These are phyloP conservation scores for Cytospora chrysosperma DNA, from an alignment of 2,329 filamentous ascomycete genomes.

Conservation along the genomic window DNA sequence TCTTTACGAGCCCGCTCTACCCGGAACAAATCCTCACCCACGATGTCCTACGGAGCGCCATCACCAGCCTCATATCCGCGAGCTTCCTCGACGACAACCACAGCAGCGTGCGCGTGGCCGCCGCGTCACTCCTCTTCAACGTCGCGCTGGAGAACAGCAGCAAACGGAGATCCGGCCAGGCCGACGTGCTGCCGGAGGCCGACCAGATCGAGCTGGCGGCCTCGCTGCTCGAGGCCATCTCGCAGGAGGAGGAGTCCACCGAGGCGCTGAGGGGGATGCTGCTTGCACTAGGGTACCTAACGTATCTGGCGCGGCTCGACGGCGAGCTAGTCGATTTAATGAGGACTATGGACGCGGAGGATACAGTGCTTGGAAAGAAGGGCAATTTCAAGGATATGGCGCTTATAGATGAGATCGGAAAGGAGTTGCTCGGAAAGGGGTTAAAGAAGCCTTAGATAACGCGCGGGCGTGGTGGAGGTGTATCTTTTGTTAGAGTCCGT, in stretches of 20 bases:
- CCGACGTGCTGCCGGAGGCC: conserved; percentile 61
- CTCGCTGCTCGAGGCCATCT: conserved; percentile 72
- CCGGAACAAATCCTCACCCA: conserved; percentile 59
- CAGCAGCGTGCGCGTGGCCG: conserved; percentile 73
- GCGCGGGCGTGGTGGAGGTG: not conserved
- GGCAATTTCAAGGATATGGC: conserved; percentile 56
- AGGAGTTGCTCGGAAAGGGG: conserved; percentile 51
- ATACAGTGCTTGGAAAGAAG: conserved; percentile 60
- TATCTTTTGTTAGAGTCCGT: not conserved
- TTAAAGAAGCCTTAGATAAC: conserved; percentile 36
- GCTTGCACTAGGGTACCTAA: conserved; percentile 71
- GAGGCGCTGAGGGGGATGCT: conserved; percentile 78
- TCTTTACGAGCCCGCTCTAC: conserved; percentile 76
- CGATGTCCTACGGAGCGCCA: conserved; percentile 50
- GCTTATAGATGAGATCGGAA: conserved; percentile 55
- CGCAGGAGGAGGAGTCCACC: conserved; percentile 56
- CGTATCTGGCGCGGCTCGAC: conserved; percentile 67
- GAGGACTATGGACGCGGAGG: conserved; percentile 71
- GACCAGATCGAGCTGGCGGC: conserved; percentile 81
- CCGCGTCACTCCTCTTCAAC: conserved; percentile 82
- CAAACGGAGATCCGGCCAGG: conserved; percentile 55
- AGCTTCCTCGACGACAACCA: conserved; percentile 78
- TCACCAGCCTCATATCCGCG: conserved; percentile 70
- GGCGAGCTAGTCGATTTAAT: conserved; percentile 81
- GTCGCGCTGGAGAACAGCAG: conserved; percentile 70